Base-by-base conservation (phyloP, 495 filamentous ascomycete species). In the Penicillium bovifimosum region DNA sequence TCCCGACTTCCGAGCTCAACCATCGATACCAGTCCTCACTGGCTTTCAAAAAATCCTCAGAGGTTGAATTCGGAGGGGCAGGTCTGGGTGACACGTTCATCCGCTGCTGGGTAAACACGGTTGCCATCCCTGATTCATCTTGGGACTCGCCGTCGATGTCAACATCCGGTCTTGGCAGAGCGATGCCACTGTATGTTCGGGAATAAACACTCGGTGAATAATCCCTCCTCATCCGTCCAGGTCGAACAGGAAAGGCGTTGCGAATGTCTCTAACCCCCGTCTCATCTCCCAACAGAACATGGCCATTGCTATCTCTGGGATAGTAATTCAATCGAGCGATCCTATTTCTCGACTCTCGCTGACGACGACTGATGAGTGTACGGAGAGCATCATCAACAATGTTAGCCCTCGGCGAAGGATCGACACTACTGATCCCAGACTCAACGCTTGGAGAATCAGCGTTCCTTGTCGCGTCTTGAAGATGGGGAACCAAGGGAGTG, bases 131-230 rank as follows among this genome's bases (percentile, higher is more conserved):
- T 18, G 64, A 63, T 34, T 71, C 69, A 17, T 56, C 54, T 32
- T 63, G 20, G 4, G 43, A n/a, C 6, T 58, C 59, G 1, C 60
- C 41, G 52, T 29, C 58, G 26, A 26, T 40, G n/a, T n/a, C n/a
- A 35, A 48, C 35, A 41, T 54, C 13, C n/a, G 53, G 42, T 32
- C 64, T 62, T 0, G 49, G 50, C 7, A 70, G 70, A 5, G 73
- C 71, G 26, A 72, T 56, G 18, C 75, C 79, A 48, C 73, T 73
- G 26, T 75, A 77, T 8, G 75, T 76, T 54, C 79, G 70, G 11
- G 80, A 84, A 66, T 84, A 84, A 2, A 81, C 50, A 49, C 81
- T 84, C 3, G 75, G 74, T 14, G 76, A 74, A 56, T 38, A 14
- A 4, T 41, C 43, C 7, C 29, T 33, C 35, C 9, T 24, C 20